phyloP scores from a whole-genome alignment of 1,284 basidiomycete genomes.

The Tilletia walkeri region DNA sequence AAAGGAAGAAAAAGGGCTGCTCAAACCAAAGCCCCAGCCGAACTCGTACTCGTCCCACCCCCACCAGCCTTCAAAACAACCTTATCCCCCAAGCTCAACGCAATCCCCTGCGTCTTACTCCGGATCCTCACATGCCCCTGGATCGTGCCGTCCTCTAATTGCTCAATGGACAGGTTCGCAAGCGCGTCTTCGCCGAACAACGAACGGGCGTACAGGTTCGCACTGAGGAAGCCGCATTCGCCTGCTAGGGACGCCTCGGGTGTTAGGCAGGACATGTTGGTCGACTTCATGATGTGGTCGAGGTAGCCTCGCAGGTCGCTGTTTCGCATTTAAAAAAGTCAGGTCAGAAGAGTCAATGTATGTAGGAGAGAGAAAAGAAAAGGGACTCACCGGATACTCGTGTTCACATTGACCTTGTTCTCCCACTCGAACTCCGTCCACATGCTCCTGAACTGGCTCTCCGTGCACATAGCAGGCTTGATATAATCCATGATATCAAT shows the following conservation, averaged over 20 bases:
- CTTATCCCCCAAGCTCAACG: slow-evolving; percentile 84
- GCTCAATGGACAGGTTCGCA: slow-evolving; percentile 91
- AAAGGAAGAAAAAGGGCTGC: no score
- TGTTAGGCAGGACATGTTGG: slow-evolving; percentile 95
- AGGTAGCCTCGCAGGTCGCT: slow-evolving; percentile 75
- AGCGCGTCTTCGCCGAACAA: slow-evolving; percentile 96
- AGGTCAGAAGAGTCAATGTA: slow-evolving; percentile 52
- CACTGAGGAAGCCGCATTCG: slow-evolving; percentile 88
- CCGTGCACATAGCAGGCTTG: slow-evolving; percentile 92
- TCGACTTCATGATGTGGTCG: slow-evolving; percentile 75
- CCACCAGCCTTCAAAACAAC: slow-evolving; percentile 59
- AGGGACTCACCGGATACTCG: slow-evolving; percentile 68
- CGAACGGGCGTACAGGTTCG: slow-evolving; percentile 87
- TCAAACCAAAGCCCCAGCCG: background rate
- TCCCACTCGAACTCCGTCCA: slow-evolving; percentile 99
- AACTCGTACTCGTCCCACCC: slow-evolving; percentile 9
- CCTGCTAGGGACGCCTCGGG: slow-evolving; percentile 86
- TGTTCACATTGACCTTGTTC: slow-evolving; percentile 90
- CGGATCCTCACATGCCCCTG: slow-evolving; percentile 54
- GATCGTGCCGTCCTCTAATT: slow-evolving; percentile 66
- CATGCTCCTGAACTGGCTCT: slow-evolving; percentile 81
- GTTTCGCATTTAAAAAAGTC: no score
- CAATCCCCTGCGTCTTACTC: slow-evolving; percentile 64
- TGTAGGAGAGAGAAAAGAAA: slow-evolving; percentile 18
- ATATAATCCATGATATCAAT: slow-evolving; percentile 99